These are phyloP conservation scores for Rhodotorula sp. DNA, from an alignment of 1,284 basidiomycete species.

Conservation along the genomic window DNA sequence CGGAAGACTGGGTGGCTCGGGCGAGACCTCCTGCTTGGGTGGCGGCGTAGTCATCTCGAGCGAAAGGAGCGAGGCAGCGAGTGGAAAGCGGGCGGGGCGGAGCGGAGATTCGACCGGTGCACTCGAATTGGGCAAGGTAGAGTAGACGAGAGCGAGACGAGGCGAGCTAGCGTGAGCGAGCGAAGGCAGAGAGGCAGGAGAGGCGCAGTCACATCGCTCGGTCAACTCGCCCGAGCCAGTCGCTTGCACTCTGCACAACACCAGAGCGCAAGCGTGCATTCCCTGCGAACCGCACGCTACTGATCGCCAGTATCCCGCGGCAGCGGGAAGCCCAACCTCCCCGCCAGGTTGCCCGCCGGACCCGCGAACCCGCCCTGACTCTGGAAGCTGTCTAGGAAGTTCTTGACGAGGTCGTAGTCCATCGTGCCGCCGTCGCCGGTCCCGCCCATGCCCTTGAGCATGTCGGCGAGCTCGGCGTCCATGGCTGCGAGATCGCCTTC, in stretches of 20 bases:
- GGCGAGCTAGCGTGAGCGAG: no score
- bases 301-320: constrained; percentile 29
- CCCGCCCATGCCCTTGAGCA: constrained; percentile 59
- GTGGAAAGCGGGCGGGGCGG: no score
- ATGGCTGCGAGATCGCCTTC: constrained; percentile 66
- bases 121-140: no score
- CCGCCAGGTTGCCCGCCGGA: constrained; percentile 82
- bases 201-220: no score
- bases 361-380: constrained; percentile 81
- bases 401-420: constrained; percentile 89
- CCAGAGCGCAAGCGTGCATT: background rate
- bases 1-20: no score
- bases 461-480: constrained; percentile 75
- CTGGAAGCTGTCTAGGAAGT: constrained; percentile 91
- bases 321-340: constrained; percentile 60
- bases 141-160: no score
- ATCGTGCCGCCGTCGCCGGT: constrained; percentile 60
- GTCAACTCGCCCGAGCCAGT: no score
- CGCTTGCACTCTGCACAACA: background rate
- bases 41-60: no score
- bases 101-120: no score
- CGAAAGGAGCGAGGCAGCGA: no score
- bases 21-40: no score
- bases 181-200: no score
- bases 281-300: background rate